These are phyloP conservation scores for Neurospora intermedia DNA, from an alignment of 495 filamentous ascomycete genomes.

Conservation along the genomic window DNA sequence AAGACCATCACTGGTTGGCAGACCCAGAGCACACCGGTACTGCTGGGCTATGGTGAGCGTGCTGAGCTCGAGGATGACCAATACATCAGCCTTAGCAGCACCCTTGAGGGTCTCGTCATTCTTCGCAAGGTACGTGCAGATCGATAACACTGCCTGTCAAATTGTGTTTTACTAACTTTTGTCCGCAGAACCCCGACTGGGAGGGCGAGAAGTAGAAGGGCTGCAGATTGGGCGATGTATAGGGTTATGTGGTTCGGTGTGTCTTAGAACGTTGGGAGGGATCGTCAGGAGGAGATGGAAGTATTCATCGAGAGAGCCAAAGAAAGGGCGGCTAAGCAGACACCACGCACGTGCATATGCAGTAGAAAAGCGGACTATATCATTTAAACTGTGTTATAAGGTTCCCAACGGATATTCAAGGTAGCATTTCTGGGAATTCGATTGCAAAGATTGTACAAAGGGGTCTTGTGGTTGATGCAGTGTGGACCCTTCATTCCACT, in stretches of 20 bases:
- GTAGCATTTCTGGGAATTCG: not conserved
- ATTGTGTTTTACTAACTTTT: conserved; percentile 9
- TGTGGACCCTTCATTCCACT: not conserved
- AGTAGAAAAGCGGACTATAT: not conserved
- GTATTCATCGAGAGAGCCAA: not conserved
- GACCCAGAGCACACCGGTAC: conserved; percentile 93
- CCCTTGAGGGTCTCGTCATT: conserved; percentile 89
- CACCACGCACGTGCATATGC: not conserved
- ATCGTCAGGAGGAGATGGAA: not conserved
- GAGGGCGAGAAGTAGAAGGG: conserved; percentile 30
- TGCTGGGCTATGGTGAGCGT: conserved; percentile 85
- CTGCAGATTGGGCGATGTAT: not conserved
- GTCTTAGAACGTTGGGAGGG: not conserved
- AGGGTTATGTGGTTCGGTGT: not conserved
- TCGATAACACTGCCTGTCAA: not conserved
- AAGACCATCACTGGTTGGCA: conserved; percentile 99
- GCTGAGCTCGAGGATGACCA: conserved; percentile 97
- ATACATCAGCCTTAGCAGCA: conserved; percentile 83
- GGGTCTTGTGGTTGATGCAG: not conserved
- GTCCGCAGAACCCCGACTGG: conserved; percentile 37
- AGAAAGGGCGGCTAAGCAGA: not conserved
- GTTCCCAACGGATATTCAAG: not conserved
- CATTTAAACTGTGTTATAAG: not conserved
- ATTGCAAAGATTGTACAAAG: not conserved
- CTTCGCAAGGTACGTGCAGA: conserved; percentile 69